Evolutionary conservation across 1,139 yeast genomes (phyloP), one percentile per base, ranked within the genome.

Genomic region (Protomyces arabidopsidicola): DNA sequence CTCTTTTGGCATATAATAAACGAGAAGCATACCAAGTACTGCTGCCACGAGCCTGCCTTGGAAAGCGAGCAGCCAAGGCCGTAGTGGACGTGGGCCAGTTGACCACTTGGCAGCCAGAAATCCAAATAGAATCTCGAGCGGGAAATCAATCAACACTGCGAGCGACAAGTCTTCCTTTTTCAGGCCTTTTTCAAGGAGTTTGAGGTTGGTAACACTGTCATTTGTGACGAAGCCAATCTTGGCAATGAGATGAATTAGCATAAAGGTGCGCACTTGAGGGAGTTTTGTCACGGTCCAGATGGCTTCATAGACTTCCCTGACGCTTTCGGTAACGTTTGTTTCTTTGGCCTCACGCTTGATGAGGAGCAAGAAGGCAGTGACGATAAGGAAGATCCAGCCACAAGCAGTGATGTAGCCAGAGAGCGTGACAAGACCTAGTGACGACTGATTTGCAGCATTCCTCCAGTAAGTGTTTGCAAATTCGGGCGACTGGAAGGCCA

Each of bases 61-160:
- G 74, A 86, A 93, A 0, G 95, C 98, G 73, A 82, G 80, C 70
- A 91, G 74, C 98, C 98, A 93, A 0, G 98, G 98, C 56, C 81
- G 81, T 64, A 93, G 79, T 0, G 97, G 82, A 24, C 81, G 76
- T 55, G 80, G 77, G 0, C 95, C 93, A 0, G 86, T 82, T 0
- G 97, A 88, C 97, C 97, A 90, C 70, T 90, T 84, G 2, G 97
- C 98, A 1, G 96, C 96, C 71, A 90, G 91, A 74, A 90, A 93
- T 0, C 98, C 98, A 76, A 93, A 91, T 2, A 93, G 76, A 74
- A 93, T 87, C 74, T 95, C 98, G 75, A 93, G 90, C 6, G 99
- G 99, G 75, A 93, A 93, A 73, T 93, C 97, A 61, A 95, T 88
- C 62, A 93, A 77, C 0, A 93, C 98, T 0, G 97, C 89, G 16